These are phyloP conservation scores for Fusarium vanettenii DNA, from an alignment of 2,329 filamentous ascomycete species.

Conservation along the genomic window DNA sequence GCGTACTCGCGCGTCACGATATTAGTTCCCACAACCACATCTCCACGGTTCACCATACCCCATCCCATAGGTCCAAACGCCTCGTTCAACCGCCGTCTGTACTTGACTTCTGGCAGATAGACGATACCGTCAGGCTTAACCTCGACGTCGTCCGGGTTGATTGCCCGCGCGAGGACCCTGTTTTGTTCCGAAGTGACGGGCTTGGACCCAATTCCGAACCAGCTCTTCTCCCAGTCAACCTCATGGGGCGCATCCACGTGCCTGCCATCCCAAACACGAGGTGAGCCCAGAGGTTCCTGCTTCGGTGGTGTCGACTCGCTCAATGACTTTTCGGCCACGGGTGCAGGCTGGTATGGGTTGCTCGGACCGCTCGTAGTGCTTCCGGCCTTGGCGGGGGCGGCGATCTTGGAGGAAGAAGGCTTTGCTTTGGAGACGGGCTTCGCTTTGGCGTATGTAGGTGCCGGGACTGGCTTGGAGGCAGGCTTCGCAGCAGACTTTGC, in stretches of 20 bases:
- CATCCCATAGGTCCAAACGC: slow-evolving; percentile 96
- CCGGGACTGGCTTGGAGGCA: not conserved
- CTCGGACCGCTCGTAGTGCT: not conserved
- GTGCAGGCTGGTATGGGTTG: slow-evolving; percentile 18
- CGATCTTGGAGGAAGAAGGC: not conserved
- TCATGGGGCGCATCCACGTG: slow-evolving; percentile 16
- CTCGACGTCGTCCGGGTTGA: slow-evolving; percentile 84
- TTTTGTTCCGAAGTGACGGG: slow-evolving; percentile 79
- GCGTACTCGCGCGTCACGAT: slow-evolving; percentile 92
- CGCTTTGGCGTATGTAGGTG: not conserved
- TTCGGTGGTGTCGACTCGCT: slow-evolving; percentile 3
- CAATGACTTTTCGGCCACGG: slow-evolving; percentile 5
- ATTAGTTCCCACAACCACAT: slow-evolving; percentile 85
- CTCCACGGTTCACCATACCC: slow-evolving; percentile 90
- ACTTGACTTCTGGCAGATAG: slow-evolving; percentile 98
- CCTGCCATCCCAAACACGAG: not conserved
- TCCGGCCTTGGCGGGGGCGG: slow-evolving; percentile 1
- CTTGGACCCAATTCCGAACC: slow-evolving; percentile 78
- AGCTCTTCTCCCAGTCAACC: slow-evolving; percentile 85
- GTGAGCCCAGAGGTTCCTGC: not conserved
- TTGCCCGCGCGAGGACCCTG: slow-evolving; percentile 73
- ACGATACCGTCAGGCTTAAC: slow-evolving; percentile 98
- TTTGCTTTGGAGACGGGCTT: slow-evolving; percentile 9
- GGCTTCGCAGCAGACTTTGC: not conserved
- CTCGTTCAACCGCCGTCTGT: slow-evolving; percentile 86